Conservation (phyloP, 1,284 basidiomycete species). For the Naganishia sp. region DNA sequence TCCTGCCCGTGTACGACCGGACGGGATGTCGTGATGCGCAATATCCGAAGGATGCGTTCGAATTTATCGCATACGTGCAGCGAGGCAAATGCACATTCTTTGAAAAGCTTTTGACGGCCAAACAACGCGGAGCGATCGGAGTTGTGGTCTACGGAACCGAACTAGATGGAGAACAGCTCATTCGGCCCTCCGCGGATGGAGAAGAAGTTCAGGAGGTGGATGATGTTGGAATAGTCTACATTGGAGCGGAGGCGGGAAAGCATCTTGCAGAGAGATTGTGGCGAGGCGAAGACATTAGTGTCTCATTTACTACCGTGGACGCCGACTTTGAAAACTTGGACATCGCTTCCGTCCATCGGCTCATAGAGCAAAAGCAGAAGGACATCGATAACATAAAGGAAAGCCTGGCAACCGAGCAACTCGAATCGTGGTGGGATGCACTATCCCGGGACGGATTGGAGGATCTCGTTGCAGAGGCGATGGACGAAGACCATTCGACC, state of each 20-base stretch:
- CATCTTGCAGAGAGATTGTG: slow-evolving; percentile 23
- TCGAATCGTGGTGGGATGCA: background rate
- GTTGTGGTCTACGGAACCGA: slow-evolving; percentile 59
- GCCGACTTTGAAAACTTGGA: slow-evolving; percentile 13
- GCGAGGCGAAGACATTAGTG: slow-evolving; percentile 20
- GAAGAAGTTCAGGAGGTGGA: slow-evolving; percentile 34
- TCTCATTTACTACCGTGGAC: slow-evolving; percentile 6
- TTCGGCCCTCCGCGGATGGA: slow-evolving; percentile 45
- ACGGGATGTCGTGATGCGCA: slow-evolving; percentile 31
- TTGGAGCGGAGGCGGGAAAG: slow-evolving; percentile 38
- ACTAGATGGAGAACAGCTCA: slow-evolving; percentile 34
- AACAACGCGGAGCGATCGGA: slow-evolving; percentile 68
- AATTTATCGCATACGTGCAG: slow-evolving; percentile 39
- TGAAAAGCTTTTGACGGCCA: slow-evolving; percentile 70
- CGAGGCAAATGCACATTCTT: slow-evolving; percentile 79
- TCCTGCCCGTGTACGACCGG: slow-evolving; percentile 19
- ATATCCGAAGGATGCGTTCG: slow-evolving; percentile 9
- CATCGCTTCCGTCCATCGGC: background rate
- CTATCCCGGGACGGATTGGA: too few species aligned
- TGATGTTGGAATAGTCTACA: slow-evolving; percentile 41
- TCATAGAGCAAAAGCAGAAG: slow-evolving; percentile 5
- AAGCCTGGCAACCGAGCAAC: background rate
- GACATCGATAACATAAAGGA: slow-evolving; percentile 14
- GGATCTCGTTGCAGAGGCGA: too few species aligned
- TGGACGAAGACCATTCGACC: background rate